phyloP scores from a whole-genome alignment of 352 stramenopile species.

The Poterioochromonas sp. region DNA sequence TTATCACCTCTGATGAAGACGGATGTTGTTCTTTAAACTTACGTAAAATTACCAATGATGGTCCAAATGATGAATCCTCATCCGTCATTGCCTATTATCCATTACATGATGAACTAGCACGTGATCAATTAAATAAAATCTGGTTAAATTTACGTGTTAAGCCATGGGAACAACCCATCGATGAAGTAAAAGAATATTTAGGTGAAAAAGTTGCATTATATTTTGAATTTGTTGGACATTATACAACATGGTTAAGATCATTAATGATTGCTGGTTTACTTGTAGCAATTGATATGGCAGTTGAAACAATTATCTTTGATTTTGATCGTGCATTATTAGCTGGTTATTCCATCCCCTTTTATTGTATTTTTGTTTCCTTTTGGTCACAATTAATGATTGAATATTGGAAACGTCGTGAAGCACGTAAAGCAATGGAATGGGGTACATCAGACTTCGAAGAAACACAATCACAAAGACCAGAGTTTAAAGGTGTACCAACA shows the following conservation, averaged over 20 bases:
- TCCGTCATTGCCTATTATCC: constrained; percentile 6
- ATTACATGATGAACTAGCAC: not conserved
- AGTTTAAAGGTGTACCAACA: constrained; percentile 38
- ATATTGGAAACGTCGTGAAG: constrained; percentile 67
- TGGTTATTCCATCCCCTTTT: constrained; percentile 46
- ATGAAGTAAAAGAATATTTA: constrained; percentile 40
- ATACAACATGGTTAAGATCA: constrained; percentile 67
- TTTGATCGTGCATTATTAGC: not conserved
- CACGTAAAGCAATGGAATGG: not conserved
- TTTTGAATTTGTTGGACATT: constrained; percentile 74
- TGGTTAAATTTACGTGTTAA: not conserved
- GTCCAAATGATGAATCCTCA: not conserved
- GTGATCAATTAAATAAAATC: not conserved
- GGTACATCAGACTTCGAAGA: constrained; percentile 48
- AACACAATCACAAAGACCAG: constrained; percentile 35
- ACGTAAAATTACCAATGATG: constrained; percentile 2
- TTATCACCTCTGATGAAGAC: not conserved
- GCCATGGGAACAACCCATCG: constrained; percentile 41
- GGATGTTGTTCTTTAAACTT: not conserved
- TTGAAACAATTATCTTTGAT: not conserved
- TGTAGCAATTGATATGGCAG: not conserved
- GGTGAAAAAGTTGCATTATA: constrained; percentile 67
- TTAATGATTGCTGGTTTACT: constrained; percentile 55
- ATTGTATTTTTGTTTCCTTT: constrained; percentile 11
- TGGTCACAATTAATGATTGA: constrained; percentile 62